Conservation (phyloP, 441 rosid species). For the Syzygium syzygioides region DNA sequence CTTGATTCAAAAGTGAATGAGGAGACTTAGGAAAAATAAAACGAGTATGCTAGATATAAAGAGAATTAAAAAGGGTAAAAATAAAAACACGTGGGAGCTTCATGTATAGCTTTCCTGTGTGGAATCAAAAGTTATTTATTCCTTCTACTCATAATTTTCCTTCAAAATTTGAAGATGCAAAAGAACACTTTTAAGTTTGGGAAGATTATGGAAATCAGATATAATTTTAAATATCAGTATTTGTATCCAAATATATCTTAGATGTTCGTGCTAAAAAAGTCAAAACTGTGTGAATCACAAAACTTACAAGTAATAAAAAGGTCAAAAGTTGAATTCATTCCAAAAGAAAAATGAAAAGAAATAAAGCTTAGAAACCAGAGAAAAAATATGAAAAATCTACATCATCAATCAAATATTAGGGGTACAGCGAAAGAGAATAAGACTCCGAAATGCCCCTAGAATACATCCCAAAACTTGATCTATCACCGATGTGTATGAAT, state of each 20-base stretch:
- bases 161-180: background rate
- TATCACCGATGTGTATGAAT: background rate
- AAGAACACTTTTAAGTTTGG: background rate
- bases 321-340: background rate
- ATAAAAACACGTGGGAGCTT: accelerated
- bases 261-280: background rate
- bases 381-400: too few species aligned
- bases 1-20: background rate
- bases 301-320: too few species aligned
- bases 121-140: background rate
- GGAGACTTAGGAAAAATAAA: background rate
- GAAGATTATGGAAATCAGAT: background rate
- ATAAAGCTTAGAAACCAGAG: background rate
- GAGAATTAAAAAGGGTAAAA: background rate
- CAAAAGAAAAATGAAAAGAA: background rate
- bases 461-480: background rate
- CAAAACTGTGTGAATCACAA: background rate
- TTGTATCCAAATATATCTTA: background rate
- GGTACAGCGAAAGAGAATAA: background rate
- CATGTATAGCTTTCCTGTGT: background rate
- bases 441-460: background rate
- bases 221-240: background rate
- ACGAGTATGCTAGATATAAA: background rate
- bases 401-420: background rate
- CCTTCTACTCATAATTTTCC: background rate